A percentile compares a stretch with the other conserved stretches of the same genome.
Evolutionary conservation across 23 red algal species (phyloP).

Genomic region (Gracilaria caudata): DNA sequence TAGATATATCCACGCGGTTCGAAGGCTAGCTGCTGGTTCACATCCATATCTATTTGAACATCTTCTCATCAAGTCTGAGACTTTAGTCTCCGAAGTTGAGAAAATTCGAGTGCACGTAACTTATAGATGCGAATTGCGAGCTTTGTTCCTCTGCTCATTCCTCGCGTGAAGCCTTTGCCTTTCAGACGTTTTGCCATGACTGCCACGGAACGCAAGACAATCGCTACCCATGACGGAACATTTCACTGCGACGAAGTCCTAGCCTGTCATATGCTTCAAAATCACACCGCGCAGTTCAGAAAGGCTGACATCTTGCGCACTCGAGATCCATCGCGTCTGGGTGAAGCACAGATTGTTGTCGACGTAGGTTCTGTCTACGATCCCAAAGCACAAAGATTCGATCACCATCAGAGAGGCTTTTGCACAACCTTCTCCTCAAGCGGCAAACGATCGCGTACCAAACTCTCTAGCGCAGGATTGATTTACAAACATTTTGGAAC

Average conservation of each 20-base stretch:
- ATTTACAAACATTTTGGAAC: conserved; percentile 98
- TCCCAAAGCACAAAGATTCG: conserved; percentile 62
- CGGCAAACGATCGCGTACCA: conserved; percentile 50
- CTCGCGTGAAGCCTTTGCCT: neutral
- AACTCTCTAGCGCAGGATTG: conserved; percentile 90
- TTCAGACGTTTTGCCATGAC: conserved; percentile 15
- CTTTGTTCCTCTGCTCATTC: neutral
- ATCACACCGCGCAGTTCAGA: conserved; percentile 46
- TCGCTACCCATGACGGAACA: conserved; percentile 96
- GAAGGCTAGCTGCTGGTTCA: too few relatives aligned
- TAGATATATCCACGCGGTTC: too few relatives aligned
- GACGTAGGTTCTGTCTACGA: conserved; percentile 96
- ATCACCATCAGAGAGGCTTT: conserved; percentile 97
- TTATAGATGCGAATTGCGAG: conserved; percentile 8
- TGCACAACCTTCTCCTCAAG: conserved; percentile 62
- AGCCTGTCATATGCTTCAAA: conserved; percentile 88
- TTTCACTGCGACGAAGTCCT: conserved; percentile 99
- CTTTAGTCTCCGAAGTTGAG: too few relatives aligned
- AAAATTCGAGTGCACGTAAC: neutral
- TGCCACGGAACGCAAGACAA: conserved; percentile 24
- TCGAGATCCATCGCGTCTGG: conserved; percentile 61
- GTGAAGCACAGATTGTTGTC: conserved; percentile 76
- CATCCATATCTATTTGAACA: too few relatives aligned
- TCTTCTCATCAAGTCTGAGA: too few relatives aligned
- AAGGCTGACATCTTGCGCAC: conserved; percentile 73